Percentiles rank a stretch among this genome's conserved stretches.
Evolutionary conservation across 106 monocot genomes (phyloP).

Genomic region (Acorus calamus): DNA sequence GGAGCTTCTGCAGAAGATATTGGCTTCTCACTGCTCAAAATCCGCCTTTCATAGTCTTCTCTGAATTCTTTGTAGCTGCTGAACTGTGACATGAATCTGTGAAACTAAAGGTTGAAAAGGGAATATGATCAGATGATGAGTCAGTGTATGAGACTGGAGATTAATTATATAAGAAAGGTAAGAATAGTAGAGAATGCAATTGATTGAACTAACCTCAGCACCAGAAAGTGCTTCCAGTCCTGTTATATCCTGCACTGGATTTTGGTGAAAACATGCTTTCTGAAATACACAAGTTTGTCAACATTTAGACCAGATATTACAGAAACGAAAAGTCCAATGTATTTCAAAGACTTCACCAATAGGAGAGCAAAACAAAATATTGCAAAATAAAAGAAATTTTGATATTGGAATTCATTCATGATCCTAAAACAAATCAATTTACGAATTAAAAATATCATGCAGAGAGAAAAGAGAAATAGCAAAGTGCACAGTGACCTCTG

Average conservation of each 20-base stretch:
- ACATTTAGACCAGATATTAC: too few relatives aligned
- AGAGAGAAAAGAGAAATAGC: background rate
- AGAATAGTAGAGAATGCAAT: too few relatives aligned
- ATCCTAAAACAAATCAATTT: too few relatives aligned
- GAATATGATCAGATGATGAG: background rate
- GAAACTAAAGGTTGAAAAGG: conserved; percentile 23
- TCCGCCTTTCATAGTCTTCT: conserved; percentile 69
- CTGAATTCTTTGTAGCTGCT: conserved; percentile 50
- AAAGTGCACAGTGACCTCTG: too few relatives aligned
- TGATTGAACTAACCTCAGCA: conserved; percentile 36
- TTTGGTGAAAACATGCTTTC: conserved; percentile 59
- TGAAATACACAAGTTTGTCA: conserved; percentile 11
- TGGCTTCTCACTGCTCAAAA: conserved; percentile 70
- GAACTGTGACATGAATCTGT: conserved; percentile 67
- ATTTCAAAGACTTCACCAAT: too few relatives aligned
- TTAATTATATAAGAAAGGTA: too few relatives aligned
- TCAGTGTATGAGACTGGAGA: background rate
- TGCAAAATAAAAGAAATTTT: too few relatives aligned
- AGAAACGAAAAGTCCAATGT: too few relatives aligned
- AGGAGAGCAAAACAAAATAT: too few relatives aligned
- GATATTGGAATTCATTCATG: too few relatives aligned
- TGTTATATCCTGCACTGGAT: conserved; percentile 52
- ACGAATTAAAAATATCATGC: background rate
- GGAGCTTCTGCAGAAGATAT: conserved; percentile 5
- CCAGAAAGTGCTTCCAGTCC: conserved; percentile 41